These are phyloP conservation scores for Atalantia buxifolia DNA, from an alignment of 345 rosid genomes.

Conservation along the genomic window DNA sequence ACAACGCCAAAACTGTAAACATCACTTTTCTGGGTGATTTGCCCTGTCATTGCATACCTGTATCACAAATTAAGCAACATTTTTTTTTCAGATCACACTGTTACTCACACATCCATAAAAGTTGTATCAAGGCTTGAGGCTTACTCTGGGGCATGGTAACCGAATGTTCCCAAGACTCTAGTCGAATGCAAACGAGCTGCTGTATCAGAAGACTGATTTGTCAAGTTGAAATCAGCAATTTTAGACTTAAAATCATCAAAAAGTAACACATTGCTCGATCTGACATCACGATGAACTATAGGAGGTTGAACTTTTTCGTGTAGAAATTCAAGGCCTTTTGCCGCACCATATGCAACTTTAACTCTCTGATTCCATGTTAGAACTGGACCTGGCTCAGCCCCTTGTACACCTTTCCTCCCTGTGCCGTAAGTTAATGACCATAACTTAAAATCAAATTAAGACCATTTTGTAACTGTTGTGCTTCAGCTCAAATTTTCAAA, in stretches of 20 bases:
- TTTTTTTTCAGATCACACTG: background rate
- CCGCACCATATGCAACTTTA: slow-evolving; percentile 85
- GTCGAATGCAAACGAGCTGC: slow-evolving; percentile 95
- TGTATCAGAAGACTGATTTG: slow-evolving; percentile 82
- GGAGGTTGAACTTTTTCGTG: slow-evolving; percentile 95
- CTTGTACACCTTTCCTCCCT: slow-evolving; percentile 97
- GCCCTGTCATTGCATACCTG: slow-evolving; percentile 99
- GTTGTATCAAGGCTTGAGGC: background rate
- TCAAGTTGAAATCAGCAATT: slow-evolving; percentile 91
- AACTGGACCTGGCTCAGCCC: slow-evolving; percentile 93
- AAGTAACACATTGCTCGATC: slow-evolving; percentile 92
- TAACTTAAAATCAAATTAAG: background rate
- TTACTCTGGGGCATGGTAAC: slow-evolving; percentile 99
- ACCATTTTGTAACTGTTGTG: background rate
- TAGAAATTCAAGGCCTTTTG: slow-evolving; percentile 86
- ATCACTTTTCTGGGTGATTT: slow-evolving; percentile 94
- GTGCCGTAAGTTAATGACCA: background rate
- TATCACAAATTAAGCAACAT: background rate
- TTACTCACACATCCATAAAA: background rate
- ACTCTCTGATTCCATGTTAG: slow-evolving; percentile 92
- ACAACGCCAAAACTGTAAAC: slow-evolving; percentile 99
- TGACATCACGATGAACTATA: slow-evolving; percentile 85
- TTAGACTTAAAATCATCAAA: slow-evolving; percentile 77
- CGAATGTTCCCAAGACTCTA: slow-evolving; percentile 95
- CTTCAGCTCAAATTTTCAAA: background rate